A percentile compares a stretch with the other conserved stretches of the same genome.
Evolutionary conservation across 352 stramenopile species (phyloP).

Genomic region (Aphanomyces stellatus): DNA sequence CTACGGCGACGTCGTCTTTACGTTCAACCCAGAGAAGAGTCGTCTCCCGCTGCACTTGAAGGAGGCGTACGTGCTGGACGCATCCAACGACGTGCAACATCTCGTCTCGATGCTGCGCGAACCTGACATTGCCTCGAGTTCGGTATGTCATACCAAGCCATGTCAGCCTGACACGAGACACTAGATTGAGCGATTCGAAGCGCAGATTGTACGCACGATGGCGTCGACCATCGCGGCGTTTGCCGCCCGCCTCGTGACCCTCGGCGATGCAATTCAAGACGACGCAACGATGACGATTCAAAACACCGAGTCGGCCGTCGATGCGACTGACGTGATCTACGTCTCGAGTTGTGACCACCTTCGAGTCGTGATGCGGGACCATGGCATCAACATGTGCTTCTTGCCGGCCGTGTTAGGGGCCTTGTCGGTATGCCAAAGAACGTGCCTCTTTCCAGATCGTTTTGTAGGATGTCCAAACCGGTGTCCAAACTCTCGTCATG

Average conservation of each 20-base stretch:
- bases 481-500: constrained; percentile 46
- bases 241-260: constrained; percentile 41
- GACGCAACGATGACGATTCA: constrained; percentile 26
- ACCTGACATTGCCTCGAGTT: constrained; percentile 29
- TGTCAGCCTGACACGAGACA: not conserved
- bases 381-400: constrained; percentile 59
- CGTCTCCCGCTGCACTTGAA: constrained; percentile 51
- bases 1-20: constrained; percentile 55
- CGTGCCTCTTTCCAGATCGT: not conserved
- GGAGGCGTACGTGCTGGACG: constrained; percentile 56
- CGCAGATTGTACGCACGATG: constrained; percentile 42
- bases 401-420: constrained; percentile 57
- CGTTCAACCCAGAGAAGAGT: constrained; percentile 38
- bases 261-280: constrained; percentile 38
- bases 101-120: constrained; percentile 49
- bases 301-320: not conserved
- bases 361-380: constrained; percentile 41
- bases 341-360: constrained; percentile 60
- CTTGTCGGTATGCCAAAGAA: constrained; percentile 20
- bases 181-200: constrained; percentile 15
- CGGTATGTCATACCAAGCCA: constrained; percentile 31
- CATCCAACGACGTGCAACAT: constrained; percentile 53
- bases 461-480: constrained; percentile 30
- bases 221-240: constrained; percentile 47
- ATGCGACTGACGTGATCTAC: constrained; percentile 39